Base-by-base conservation (phyloP, 441 rosid genomes). In the Mallotus japonicus region DNA sequence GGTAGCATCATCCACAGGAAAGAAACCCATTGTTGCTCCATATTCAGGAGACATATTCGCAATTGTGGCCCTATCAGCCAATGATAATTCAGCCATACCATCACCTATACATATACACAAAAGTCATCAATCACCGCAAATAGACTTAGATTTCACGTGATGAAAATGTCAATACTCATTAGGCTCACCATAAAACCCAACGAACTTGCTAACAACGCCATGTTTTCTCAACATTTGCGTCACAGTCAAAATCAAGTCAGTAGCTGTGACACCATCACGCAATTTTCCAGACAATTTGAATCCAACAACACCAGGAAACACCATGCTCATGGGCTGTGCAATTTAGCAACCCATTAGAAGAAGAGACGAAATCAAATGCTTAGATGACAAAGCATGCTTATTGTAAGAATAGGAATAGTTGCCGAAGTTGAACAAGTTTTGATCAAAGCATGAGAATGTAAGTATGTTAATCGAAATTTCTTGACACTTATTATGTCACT, bases 11-110 rank as follows among this genome's bases (percentile, higher is more conserved):
- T 95, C 99, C 20, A 95, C 99, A 15, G 98, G 99, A 86, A 95
- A 95, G 83, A 95, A 93, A 6, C 99, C 99, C 99, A 95, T 95
- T 82, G 99, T 95, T 76, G 99, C 98, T 82, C 99, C 99, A 79
- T 95, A 95, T 79, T 95, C 99, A 0, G 99, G 99, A 80, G 99
- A 91, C 98, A 95, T 95, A 75, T 95, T 95, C 58, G 98, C 99
- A 72, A 93, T 95, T 40, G 99, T 95, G 15, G 99, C 99, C 84
- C 99, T 89, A 84, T 95, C 99, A 75, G 99, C 99, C 70, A 95
- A 85, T 73, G 99, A 91, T 16, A 95, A 85, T 78, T 85, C 82
- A 77, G 92, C 82, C 98, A 95, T 89, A 57, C 99, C 99, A 83
- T 81, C 91, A 61, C 99, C 98, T 95, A 82, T 56, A 76, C 59